Percentiles rank a stretch among this genome's conserved stretches.
phyloP scores from a whole-genome alignment of 768 basidiomycete species.

The Lentinus tigrinus region DNA sequence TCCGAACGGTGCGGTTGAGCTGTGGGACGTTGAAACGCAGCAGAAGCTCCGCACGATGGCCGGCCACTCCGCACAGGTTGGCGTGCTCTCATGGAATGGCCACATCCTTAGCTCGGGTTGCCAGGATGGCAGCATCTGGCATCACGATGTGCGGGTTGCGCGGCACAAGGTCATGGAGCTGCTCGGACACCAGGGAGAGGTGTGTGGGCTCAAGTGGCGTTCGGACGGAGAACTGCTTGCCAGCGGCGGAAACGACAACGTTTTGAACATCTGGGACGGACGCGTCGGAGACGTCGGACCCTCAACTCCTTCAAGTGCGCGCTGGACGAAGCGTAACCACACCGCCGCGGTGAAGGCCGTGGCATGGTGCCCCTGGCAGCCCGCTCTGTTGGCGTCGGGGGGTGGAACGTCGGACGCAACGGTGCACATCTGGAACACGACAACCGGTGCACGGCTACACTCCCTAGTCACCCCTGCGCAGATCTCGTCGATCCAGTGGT shows the following conservation, averaged over 20 bases:
- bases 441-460: conserved; percentile 89
- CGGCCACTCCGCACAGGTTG: conserved; percentile 83
- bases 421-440: conserved; percentile 88
- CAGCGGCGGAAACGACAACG: conserved; percentile 96
- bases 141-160: conserved; percentile 86
- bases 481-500: conserved; percentile 88
- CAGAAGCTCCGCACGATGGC: conserved; percentile 87
- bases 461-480: conserved; percentile 86
- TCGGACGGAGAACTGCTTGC: conserved; percentile 86
- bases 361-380: conserved; percentile 98
- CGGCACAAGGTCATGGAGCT: conserved; percentile 89
- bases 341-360: conserved; percentile 63
- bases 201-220: conserved; percentile 91
- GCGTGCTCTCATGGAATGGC: conserved; percentile 82
- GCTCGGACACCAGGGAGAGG: conserved; percentile 87
- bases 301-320: conserved; percentile 30
- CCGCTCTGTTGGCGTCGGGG: conserved; percentile 85
- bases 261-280: conserved; percentile 97
- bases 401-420: conserved; percentile 94
- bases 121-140: conserved; percentile 92
- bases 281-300: conserved; percentile 38
- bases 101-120: conserved; percentile 88
- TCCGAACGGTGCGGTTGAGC: conserved; percentile 82
- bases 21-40: conserved; percentile 87
- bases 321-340: conserved; percentile 57